Evolutionary conservation across 2,329 filamentous ascomycete genomes (phyloP), one percentile per base, ranked within the genome.

Genomic region (Gyromitra esculenta): DNA sequence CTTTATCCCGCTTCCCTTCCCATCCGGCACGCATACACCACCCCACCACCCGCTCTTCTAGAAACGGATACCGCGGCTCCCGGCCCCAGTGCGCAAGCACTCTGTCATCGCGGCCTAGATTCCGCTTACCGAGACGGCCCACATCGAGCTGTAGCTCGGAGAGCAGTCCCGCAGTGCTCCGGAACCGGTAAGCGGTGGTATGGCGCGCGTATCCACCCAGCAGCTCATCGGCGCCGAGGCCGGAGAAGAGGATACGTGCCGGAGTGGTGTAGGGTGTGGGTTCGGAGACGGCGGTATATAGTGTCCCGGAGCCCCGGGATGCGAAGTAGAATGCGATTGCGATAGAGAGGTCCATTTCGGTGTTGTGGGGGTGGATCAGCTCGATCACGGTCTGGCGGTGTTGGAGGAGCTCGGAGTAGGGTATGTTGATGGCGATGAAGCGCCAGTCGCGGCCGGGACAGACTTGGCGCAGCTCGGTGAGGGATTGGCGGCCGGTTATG

Each of bases 271-370:
- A 94, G 0, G 82, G 79, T 4, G 80, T 57, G 0, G 66, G 59
- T 3, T 80, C 71, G 9, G 79, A 72, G 9, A 64, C 65, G 73
- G 63, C 18, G 7, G 78, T 73, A 76, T 79, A 21, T 50, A 86
- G 85, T 18, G 83, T 79, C 0, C 91, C 93, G 65, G 85, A 83
- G 0, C 94, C 95, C 50, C 93, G 88, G 0, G 95, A 91, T 5
- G 96, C 94, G 85, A 99, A 99, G 83, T 97, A 98, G n/a, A 99
- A 86, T 0, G 96, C 96, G 80, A 89, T 91, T 0, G 92, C 92
- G 80, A 99, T 99, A 2, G 96, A 99, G 0, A 99, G 86, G 81
- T 99, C 96, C 96, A 99, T 99, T 84, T 99, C 96, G 0, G 96
- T 99, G 80, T 97, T 95, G 83, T 99, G 96, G 0, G 96, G 96